Conservation (phyloP, 2,329 filamentous ascomycete genomes). For the Paraconiothyrium brasiliense region DNA sequence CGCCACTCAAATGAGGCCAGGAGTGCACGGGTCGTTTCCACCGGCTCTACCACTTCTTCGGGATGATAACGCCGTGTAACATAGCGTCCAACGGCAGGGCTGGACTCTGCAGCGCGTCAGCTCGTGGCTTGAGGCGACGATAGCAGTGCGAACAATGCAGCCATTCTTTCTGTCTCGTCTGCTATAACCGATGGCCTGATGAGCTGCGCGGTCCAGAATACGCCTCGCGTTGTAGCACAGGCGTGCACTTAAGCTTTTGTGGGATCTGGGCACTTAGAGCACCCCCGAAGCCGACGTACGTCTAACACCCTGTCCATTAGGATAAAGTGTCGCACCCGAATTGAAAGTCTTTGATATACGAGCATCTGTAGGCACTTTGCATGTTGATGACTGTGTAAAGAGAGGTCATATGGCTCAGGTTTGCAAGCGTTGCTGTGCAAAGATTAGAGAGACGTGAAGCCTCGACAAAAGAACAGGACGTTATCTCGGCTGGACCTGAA, state of each 20-base stretch:
- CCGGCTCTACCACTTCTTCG: slow-evolving; percentile 23
- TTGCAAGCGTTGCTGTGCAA: not conserved
- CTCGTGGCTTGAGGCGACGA: not conserved
- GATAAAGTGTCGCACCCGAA: too few species aligned
- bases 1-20: not conserved
- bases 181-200: not conserved
- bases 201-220: not conserved
- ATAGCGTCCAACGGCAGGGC: slow-evolving; percentile 1
- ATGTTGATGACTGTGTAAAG: too few species aligned
- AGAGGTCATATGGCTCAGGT: too few species aligned
- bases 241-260: not conserved
- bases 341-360: too few species aligned
- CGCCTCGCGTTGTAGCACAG: not conserved
- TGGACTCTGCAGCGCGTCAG: not conserved
- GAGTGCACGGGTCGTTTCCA: not conserved
- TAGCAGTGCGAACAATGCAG: not conserved
- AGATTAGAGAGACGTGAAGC: not conserved
- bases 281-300: not conserved
- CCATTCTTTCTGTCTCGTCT: not conserved
- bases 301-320: not conserved
- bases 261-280: not conserved
- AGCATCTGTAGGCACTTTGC: too few species aligned
- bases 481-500: not conserved
- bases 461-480: not conserved
- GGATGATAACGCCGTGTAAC: slow-evolving; percentile 31